phyloP scores from a whole-genome alignment of 2,329 filamentous ascomycete species.

The Blastomyces parvus region DNA sequence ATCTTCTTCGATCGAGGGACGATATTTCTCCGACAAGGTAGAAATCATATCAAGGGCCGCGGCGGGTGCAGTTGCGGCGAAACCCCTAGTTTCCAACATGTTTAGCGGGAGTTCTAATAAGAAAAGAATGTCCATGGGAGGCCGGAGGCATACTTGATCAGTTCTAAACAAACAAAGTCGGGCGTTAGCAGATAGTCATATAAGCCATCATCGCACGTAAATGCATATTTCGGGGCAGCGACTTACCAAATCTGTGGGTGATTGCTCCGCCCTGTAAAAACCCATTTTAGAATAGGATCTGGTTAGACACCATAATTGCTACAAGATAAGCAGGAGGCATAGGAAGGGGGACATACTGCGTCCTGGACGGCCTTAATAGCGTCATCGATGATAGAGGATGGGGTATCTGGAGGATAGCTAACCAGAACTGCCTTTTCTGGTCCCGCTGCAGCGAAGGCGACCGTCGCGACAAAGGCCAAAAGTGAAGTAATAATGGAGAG shows the following conservation, averaged over 20 bases:
- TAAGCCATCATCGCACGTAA: background rate
- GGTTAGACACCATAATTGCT: background rate
- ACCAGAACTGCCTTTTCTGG: constrained; percentile 65
- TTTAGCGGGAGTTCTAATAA: constrained; percentile 20
- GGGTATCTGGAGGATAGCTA: constrained; percentile 61
- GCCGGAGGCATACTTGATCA: constrained; percentile 34
- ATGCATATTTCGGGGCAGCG: background rate
- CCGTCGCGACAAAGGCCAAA: constrained; percentile 45
- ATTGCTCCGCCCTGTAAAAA: constrained; percentile 54
- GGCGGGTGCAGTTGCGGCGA: constrained; percentile 63
- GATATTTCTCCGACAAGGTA: constrained; percentile 50
- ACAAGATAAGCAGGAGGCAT: background rate
- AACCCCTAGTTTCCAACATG: constrained; percentile 49
- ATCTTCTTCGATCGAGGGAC: constrained; percentile 67
- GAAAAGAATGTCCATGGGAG: background rate
- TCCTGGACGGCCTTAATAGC: constrained; percentile 62
- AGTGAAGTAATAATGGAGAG: constrained; percentile 49
- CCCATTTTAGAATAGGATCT: background rate
- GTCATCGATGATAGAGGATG: constrained; percentile 56
- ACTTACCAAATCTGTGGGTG: constrained; percentile 70
- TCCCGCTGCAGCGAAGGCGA: constrained; percentile 51
- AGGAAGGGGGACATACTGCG: constrained; percentile 40
- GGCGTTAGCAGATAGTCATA: constrained; percentile 14
- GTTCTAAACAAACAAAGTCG: constrained; percentile 20
- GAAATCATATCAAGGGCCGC: constrained; percentile 60